Conservation (phyloP, 345 rosid genomes). For the Hypericum perforatum region DNA sequence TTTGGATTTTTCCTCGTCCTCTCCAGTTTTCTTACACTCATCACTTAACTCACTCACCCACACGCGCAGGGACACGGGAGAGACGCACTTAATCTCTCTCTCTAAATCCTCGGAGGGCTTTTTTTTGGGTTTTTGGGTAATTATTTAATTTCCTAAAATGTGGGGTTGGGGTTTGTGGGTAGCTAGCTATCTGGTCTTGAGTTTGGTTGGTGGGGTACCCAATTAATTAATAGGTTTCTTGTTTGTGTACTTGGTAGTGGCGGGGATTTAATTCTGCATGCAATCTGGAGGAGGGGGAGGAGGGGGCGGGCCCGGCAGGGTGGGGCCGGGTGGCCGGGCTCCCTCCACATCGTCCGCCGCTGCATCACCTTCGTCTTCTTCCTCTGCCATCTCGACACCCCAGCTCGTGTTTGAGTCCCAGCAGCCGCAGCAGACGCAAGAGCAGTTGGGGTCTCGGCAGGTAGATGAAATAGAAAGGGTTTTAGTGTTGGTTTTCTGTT, state of each 20-base stretch:
- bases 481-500: slow-evolving; percentile 6
- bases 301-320: slow-evolving; percentile 71
- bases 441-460: slow-evolving; percentile 54
- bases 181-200: slow-evolving; percentile 7
- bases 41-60: no score
- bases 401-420: slow-evolving; percentile 54
- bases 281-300: slow-evolving; percentile 75
- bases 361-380: slow-evolving; percentile 91
- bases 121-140: slow-evolving; percentile 6
- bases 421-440: slow-evolving; percentile 59
- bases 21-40: background rate
- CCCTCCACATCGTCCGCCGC: slow-evolving; percentile 74
- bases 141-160: background rate
- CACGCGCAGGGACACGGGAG: no score
- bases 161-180: background rate
- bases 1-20: slow-evolving; percentile 19
- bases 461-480: slow-evolving; percentile 21
- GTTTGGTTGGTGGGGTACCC: no score
- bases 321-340: slow-evolving; percentile 67
- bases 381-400: slow-evolving; percentile 75
- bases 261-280: slow-evolving; percentile 38
- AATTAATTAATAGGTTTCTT: no score
- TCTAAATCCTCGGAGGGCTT: slow-evolving; percentile 9
- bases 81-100: no score
- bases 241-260: no score